phyloP scores from a whole-genome alignment of 116 monocot genomes.

The Posidonia oceanica region DNA sequence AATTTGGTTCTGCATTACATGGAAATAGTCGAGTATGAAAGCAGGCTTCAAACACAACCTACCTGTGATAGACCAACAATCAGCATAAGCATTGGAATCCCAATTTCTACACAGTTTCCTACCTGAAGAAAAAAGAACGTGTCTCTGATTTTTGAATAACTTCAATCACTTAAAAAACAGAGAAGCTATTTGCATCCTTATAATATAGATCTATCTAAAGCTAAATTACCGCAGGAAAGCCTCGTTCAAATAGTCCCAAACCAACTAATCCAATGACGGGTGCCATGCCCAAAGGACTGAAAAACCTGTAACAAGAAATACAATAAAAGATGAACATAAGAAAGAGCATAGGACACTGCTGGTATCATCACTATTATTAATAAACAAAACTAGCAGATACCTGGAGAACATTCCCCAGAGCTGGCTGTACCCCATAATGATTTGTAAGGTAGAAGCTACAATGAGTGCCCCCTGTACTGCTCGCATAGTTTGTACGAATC shows the following conservation, averaged over 20 bases:
- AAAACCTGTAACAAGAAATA: slow-evolving; percentile 37
- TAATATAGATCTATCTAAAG: not conserved
- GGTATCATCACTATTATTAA: not conserved
- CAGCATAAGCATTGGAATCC: slow-evolving; percentile 80
- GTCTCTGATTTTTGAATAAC: not conserved
- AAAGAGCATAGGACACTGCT: not conserved
- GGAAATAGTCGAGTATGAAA: not conserved
- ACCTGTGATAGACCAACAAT: slow-evolving; percentile 73
- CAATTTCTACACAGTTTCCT: slow-evolving; percentile 86
- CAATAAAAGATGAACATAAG: not conserved
- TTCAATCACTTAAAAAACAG: not conserved
- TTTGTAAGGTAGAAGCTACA: slow-evolving; percentile 74
- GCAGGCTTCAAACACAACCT: not conserved
- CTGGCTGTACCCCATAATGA: slow-evolving; percentile 84
- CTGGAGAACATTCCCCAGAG: slow-evolving; percentile 88
- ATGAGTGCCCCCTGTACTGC: slow-evolving; percentile 85
- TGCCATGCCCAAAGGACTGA: slow-evolving; percentile 71
- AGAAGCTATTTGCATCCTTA: not conserved
- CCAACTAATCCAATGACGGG: slow-evolving; percentile 67
- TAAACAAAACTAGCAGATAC: slow-evolving; percentile 17
- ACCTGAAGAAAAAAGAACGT: slow-evolving; percentile 30
- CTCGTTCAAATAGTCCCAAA: slow-evolving; percentile 62
- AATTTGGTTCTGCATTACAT: not conserved
- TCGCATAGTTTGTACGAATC: slow-evolving; percentile 68
- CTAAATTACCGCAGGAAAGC: slow-evolving; percentile 52